Evolutionary conservation across 225 moss, liverwort and hornwort species (phyloP).

Genomic region (Pseudisothecium myosuroides): DNA sequence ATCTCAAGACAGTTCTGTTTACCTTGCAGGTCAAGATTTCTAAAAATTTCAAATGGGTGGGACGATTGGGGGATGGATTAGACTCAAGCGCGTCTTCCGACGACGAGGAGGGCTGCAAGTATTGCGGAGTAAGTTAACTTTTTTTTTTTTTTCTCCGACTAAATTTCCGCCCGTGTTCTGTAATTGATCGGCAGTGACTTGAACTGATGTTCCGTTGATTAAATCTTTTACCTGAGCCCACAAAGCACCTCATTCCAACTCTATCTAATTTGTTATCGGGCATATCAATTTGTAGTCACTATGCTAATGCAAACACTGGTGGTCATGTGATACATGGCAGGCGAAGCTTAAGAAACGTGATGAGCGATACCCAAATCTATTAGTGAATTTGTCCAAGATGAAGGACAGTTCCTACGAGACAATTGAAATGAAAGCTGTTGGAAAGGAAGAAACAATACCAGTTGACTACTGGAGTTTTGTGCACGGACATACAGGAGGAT

Average conservation of each 20-base stretch:
- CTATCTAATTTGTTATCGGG: neutral
- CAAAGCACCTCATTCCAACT: neutral
- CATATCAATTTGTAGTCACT: neutral
- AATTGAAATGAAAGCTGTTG: slow-evolving; percentile 41
- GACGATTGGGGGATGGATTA: neutral
- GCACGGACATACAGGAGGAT: slow-evolving; percentile 19
- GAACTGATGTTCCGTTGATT: neutral
- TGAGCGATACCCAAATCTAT: slow-evolving; percentile 32
- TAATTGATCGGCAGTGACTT: neutral
- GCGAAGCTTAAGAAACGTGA: slow-evolving; percentile 10
- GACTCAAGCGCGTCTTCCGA: slow-evolving; percentile 11
- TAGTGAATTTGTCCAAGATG: slow-evolving; percentile 26
- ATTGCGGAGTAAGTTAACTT: slow-evolving; percentile 42
- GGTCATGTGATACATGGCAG: slow-evolving; percentile 15
- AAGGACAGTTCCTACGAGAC: slow-evolving; percentile 21
- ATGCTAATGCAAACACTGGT: neutral
- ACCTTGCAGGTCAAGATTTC: slow-evolving; percentile 6
- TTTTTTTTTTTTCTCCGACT: neutral
- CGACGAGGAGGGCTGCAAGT: slow-evolving; percentile 33
- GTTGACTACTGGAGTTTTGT: slow-evolving; percentile 45
- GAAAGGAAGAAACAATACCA: slow-evolving; percentile 28
- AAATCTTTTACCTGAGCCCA: neutral
- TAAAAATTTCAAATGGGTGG: neutral
- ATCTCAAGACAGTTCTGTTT: neutral
- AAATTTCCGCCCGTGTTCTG: neutral